Conservation (phyloP, 257 asterid species). For the Plectranthus barbatus region DNA sequence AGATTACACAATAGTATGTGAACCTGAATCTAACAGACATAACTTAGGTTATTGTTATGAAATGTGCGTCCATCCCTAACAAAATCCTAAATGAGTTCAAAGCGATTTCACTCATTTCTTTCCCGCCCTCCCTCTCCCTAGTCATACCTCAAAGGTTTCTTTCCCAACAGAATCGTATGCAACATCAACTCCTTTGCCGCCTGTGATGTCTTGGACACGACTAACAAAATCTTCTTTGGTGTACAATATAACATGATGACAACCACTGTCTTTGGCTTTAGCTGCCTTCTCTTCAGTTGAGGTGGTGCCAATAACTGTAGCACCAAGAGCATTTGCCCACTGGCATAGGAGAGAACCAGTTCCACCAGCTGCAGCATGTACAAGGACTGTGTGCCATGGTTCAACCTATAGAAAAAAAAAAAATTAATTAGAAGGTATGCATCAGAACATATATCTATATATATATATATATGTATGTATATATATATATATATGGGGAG, state of each 20-base stretch:
- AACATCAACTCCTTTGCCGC: constrained; percentile 83
- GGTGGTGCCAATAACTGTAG: constrained; percentile 83
- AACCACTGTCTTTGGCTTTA: constrained; percentile 81
- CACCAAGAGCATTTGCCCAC: constrained; percentile 89
- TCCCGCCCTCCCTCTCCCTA: no score
- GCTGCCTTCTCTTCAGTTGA: constrained; percentile 72
- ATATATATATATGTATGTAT: no score
- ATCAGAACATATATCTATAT: neutral
- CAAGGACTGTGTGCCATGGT: constrained; percentile 62
- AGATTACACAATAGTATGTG: no score
- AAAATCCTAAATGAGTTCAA: no score
- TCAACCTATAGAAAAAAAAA: constrained; percentile 45
- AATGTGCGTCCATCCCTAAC: no score
- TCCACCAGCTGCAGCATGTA: constrained; percentile 98
- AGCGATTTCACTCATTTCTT: no score
- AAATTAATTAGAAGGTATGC: neutral
- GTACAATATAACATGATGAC: constrained; percentile 69
- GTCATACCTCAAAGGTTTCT: constrained; percentile 76
- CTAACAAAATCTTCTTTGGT: constrained; percentile 71
- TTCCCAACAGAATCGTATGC: constrained; percentile 95
- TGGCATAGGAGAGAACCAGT: constrained; percentile 85
- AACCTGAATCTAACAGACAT: no score
- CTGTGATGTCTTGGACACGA: constrained; percentile 74
- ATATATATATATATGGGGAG: no score
- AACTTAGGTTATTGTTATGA: no score